A percentile compares a stretch with the other conserved stretches of the same genome.
These are phyloP conservation scores for Yamadazyma insecticola DNA, from an alignment of 805 yeast species.

Conservation along the genomic window DNA sequence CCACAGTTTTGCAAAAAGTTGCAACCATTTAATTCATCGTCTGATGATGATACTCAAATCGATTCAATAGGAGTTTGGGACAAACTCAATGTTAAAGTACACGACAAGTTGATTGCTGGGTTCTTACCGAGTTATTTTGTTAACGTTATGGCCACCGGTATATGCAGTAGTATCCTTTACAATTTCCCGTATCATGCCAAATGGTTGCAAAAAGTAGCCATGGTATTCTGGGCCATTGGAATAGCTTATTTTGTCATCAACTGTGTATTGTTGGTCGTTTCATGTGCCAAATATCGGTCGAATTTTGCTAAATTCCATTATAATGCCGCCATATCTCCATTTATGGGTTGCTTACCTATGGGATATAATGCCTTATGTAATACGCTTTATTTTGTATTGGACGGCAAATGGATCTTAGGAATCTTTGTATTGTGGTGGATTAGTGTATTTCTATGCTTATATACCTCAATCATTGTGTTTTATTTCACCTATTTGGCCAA, in stretches of 20 bases:
- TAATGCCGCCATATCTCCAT: slow-evolving; percentile 48
- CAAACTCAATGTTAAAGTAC: too few species aligned
- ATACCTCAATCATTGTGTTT: slow-evolving; percentile 60
- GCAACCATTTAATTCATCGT: too few species aligned
- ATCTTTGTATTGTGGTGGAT: slow-evolving; percentile 68
- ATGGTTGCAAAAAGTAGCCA: slow-evolving; percentile 57
- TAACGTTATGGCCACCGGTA: slow-evolving; percentile 83
- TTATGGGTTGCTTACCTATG: slow-evolving; percentile 80
- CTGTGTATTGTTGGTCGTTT: slow-evolving; percentile 37
- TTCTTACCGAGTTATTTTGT: slow-evolving; percentile 59
- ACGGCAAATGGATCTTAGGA: slow-evolving; percentile 40
- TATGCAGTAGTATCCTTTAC: slow-evolving; percentile 56
- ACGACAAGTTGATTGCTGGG: background rate
- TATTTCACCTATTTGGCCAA: slow-evolving; percentile 41
- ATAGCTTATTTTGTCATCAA: slow-evolving; percentile 42
- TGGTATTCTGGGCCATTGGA: slow-evolving; percentile 60
- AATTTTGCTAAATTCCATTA: slow-evolving; percentile 14
- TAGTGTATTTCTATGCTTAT: slow-evolving; percentile 47
- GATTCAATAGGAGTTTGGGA: too few species aligned
- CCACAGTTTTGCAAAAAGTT: too few species aligned
- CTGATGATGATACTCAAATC: too few species aligned
- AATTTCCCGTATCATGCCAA: slow-evolving; percentile 59
- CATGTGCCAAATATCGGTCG: slow-evolving; percentile 30
- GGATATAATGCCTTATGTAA: slow-evolving; percentile 65
- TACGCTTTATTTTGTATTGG: slow-evolving; percentile 45